Evolutionary conservation across 306 rosid genomes (phyloP), one percentile per base, ranked within the genome.

Genomic region (Inga laurina): DNA sequence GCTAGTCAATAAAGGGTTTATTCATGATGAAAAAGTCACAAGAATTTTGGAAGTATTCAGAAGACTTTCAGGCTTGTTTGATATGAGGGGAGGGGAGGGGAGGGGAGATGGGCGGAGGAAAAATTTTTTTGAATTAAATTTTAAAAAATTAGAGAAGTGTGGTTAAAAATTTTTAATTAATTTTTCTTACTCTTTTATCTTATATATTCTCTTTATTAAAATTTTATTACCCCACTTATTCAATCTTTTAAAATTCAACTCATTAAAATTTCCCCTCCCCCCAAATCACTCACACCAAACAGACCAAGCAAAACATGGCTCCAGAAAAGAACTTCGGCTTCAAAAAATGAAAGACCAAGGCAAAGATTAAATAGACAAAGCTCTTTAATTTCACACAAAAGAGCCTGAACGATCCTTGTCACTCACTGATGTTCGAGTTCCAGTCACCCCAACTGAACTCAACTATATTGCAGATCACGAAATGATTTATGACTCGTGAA

Each of bases 361-460:
- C 34, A 32, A 32, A 32, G 34, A 32, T 77, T 57, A 61, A 66
- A 52, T 48, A 64, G 75, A 89, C 87, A 87, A 74, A 93, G 97
- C 99, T 90, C 88, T 86, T 93, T 96, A 70, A 96, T 93, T 64
- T 91, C 95, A 78, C 52, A 75, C 76, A 96, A 77, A 85, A 96
- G 95, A 72, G 84, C 45, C 52, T 83, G 85, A 87, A 96, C 27
- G 27, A 27, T 27, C 99, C 52, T 78, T 78, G 12, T 74, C 84
- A 79, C 90, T 93, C 54, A 96, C 93, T 24, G 97, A 91, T 41
- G 94, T 86, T 64, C 98, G 98, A 45, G 98, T 93, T 71, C 97
- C 98, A 0, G 99, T 96, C 74, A 96, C 95, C 51, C 99, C 98
- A 34, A 94, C 77, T 15, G 98, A 87, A 84, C 98, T 96, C 89